Conservation (phyloP, 1,284 basidiomycete species). For the Sporisorium iseilematis-ciliati region DNA sequence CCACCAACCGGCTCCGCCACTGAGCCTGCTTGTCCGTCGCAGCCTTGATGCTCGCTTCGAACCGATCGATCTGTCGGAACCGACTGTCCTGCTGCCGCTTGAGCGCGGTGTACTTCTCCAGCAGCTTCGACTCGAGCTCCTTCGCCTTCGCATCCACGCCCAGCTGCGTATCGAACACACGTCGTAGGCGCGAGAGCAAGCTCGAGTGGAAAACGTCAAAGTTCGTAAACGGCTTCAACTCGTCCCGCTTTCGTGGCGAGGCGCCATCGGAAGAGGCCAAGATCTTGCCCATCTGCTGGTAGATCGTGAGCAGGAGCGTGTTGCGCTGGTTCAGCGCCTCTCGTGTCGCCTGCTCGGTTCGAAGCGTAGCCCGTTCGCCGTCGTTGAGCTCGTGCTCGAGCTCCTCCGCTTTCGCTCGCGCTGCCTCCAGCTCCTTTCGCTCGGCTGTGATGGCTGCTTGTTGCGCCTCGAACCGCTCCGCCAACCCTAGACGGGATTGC, state of each 20-base stretch:
- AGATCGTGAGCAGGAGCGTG: constrained; percentile 88
- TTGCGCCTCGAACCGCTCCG: constrained; percentile 66
- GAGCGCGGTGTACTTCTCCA: constrained; percentile 80
- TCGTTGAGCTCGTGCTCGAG: constrained; percentile 85
- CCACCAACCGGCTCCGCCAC: constrained; percentile 84
- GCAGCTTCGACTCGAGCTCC: constrained; percentile 80
- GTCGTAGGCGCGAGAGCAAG: constrained; percentile 86
- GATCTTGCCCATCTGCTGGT: constrained; percentile 94
- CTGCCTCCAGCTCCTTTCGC: constrained; percentile 52
- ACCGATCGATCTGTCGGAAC: constrained; percentile 93
- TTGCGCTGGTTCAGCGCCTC: constrained; percentile 93
- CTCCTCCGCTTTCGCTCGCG: constrained; percentile 72
- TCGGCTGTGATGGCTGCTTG: constrained; percentile 46
- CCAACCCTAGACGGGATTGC: constrained; percentile 55
- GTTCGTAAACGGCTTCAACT: constrained; percentile 91
- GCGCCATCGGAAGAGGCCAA: constrained; percentile 73
- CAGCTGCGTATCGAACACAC: constrained; percentile 82
- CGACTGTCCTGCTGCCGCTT: constrained; percentile 87
- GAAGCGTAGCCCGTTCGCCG: constrained; percentile 81
- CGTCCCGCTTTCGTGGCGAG: constrained; percentile 70
- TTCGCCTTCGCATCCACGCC: constrained; percentile 89
- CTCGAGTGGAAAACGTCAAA: constrained; percentile 95
- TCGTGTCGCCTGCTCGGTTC: constrained; percentile 82
- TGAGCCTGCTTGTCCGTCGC: constrained; percentile 84
- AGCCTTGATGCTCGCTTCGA: constrained; percentile 86